Evolutionary conservation across 192 early-diverging fungal species (phyloP), one percentile per base, ranked within the genome.

Genomic region (Chytriomyces sp.): DNA sequence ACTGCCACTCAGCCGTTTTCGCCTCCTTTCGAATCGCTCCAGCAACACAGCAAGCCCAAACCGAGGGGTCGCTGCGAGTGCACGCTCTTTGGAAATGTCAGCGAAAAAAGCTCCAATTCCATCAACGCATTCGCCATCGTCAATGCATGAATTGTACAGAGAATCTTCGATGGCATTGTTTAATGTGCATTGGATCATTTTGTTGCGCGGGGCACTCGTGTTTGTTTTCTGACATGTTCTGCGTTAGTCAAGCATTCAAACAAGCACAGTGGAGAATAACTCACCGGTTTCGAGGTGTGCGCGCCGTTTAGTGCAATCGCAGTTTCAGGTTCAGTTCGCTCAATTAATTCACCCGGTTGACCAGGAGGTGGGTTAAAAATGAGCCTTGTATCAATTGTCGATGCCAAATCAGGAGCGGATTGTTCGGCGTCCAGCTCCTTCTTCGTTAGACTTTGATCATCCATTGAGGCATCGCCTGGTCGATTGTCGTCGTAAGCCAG

Each of bases 191-290:
- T 68, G 67, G 11, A 46, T 68, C 43, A 46, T 47, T 68, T 68
- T 68, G 67, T 46, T 11, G 44, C 67, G 67, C n/a, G 67, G 18
- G 18, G 48, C 67, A 26, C 67, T 45, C 43, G 67, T 48, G 35
- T 35, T 35, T 35, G 35, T 35, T 35, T 35, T 35, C 35, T 35
- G 35, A 35, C 35, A 35, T 35, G 35, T 2, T 35, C 35, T 0
- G 35, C 13, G 67, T 68, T 49, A 46, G 67, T 5, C 35, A 68
- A 9, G 67, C 43, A 18, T 16, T 45, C 67, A 47, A n/a, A 16
- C 18, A 11, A 11, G 26, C 26, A 1, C 24, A 26, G 26, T 64
- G 0, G 62, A 64, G 62, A 13, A 13, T 24, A 28, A 28, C 18
- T 64, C 11, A 64, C 11, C 20, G 26, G 26, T 64, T 64, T 24